Conservation (phyloP, 2,329 filamentous ascomycete genomes). For the Paracamarosporium sp. region DNA sequence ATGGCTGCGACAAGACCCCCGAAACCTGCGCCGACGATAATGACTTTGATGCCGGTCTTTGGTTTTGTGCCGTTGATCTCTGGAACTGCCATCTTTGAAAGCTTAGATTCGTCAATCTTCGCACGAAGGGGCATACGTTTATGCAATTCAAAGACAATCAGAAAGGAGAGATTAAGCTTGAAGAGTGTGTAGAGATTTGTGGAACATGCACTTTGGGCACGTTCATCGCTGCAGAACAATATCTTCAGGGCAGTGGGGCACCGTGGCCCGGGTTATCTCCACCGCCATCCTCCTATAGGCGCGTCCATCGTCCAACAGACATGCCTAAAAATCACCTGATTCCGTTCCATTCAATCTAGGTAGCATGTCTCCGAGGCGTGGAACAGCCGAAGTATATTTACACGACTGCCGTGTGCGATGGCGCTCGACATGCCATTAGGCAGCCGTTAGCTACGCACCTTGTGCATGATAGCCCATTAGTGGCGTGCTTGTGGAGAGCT, state of each 20-base stretch:
- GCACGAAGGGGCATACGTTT: constrained; percentile 27
- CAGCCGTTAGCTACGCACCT: background rate
- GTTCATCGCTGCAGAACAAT: constrained; percentile 6
- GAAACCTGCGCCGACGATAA: constrained; percentile 62
- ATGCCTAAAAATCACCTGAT: background rate
- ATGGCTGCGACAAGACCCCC: constrained; percentile 68
- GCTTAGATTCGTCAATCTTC: constrained; percentile 21
- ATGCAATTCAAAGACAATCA: constrained; percentile 10
- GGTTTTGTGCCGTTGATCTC: constrained; percentile 22
- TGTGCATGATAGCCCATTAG: background rate
- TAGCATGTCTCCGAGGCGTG: constrained; percentile 22
- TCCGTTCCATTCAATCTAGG: constrained; percentile 12
- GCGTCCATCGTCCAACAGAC: background rate
- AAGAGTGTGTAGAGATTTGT: background rate
- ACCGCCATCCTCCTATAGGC: background rate
- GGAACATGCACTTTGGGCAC: background rate
- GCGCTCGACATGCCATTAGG: background rate
- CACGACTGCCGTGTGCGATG: constrained; percentile 19
- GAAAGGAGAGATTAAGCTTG: background rate
- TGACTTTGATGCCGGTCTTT: constrained; percentile 59
- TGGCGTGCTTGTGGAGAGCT: background rate
- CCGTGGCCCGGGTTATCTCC: constrained; percentile 5
- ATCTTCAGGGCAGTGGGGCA: constrained; percentile 24
- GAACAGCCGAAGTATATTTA: constrained; percentile 8
- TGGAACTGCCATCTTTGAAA: constrained; percentile 30